Conservation (phyloP, 192 early-diverging fungal species). For the Coemansia sp. region DNA sequence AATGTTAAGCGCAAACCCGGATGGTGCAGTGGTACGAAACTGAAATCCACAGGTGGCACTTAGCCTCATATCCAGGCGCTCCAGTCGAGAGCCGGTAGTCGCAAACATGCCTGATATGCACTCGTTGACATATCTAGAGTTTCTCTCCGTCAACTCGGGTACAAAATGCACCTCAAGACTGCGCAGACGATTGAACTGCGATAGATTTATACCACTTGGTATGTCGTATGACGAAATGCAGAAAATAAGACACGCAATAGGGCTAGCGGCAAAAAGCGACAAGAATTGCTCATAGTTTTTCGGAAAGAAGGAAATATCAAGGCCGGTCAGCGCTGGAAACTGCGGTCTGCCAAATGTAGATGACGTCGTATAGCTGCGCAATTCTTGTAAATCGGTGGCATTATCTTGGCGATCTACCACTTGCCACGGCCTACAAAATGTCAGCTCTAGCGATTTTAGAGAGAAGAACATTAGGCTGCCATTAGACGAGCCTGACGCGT, state of each 20-base stretch:
- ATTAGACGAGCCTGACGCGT: not conserved
- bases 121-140: not conserved
- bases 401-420: no score
- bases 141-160: not conserved
- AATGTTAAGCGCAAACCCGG: no score
- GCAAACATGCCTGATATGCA: not conserved
- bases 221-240: not conserved
- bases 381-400: not conserved
- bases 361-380: not conserved
- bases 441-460: not conserved
- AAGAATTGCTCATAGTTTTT: not conserved
- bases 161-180: not conserved
- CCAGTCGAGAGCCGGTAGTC: not conserved
- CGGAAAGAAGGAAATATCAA: not conserved
- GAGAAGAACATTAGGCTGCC: not conserved
- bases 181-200: not conserved
- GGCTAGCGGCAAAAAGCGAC: not conserved
- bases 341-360: not conserved
- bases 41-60: no score
- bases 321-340: not conserved
- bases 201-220: not conserved
- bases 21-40: no score
- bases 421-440: not conserved
- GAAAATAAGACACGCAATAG: not conserved
- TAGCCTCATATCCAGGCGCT: no score